Evolutionary conservation across 2,329 filamentous ascomycete species (phyloP).

Genomic region (Aureobasidium melanogenum): DNA sequence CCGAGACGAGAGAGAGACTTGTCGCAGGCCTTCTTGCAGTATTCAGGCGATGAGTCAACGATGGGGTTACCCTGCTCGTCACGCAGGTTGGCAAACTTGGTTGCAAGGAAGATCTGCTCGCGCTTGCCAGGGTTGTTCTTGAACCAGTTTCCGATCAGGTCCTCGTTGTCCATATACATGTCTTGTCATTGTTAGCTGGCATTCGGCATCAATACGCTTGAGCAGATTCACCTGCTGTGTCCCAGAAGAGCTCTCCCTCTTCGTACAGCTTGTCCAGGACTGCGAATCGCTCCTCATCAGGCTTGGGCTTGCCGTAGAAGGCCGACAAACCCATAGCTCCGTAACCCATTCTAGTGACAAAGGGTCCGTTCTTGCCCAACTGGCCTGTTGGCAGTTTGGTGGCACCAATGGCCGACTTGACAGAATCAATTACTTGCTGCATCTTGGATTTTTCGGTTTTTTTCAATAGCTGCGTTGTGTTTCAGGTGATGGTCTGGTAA

Average conservation of each 20-base stretch:
- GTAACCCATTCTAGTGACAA: conserved; percentile 43
- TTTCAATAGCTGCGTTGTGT: not conserved
- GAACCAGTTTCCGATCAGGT: conserved; percentile 35
- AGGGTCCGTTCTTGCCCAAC: conserved; percentile 45
- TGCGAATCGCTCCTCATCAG: conserved; percentile 42
- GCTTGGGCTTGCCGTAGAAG: conserved; percentile 40
- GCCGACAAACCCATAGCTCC: conserved; percentile 44
- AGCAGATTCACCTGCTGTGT: conserved; percentile 26
- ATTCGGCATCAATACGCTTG: not conserved
- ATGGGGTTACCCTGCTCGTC: conserved; percentile 30
- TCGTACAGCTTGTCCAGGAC: conserved; percentile 45
- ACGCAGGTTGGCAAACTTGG: conserved; percentile 42
- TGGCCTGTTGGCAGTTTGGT: conserved; percentile 34
- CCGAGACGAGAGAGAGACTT: conserved; percentile 32
- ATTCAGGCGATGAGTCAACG: conserved; percentile 34
- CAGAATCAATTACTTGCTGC: conserved; percentile 16
- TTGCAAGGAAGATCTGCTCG: conserved; percentile 42
- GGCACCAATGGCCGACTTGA: conserved; percentile 15
- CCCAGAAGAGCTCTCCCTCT: conserved; percentile 45
- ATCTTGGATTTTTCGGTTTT: not conserved
- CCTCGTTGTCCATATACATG: conserved; percentile 36
- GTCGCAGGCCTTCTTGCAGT: conserved; percentile 30
- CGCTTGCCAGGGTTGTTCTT: conserved; percentile 38
- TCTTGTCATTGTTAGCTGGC: conserved; percentile 41
- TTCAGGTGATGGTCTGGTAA: not conserved